Evolutionary conservation across 2,329 filamentous ascomycete species (phyloP).

Genomic region (Xylaria sp.): DNA sequence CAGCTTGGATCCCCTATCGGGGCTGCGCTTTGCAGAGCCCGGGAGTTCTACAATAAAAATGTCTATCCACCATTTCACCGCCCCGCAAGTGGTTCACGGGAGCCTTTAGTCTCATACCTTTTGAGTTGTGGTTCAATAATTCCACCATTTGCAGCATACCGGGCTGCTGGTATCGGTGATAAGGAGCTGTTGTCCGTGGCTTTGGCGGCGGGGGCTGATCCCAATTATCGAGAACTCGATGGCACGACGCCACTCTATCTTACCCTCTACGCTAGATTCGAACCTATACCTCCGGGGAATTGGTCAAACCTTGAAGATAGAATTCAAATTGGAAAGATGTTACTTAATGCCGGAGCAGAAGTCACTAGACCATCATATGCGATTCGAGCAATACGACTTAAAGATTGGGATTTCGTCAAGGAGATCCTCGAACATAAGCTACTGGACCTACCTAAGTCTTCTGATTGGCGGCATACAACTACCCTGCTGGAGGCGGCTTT

Average conservation of each 20-base stretch:
- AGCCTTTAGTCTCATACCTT: neutral
- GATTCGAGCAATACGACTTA: neutral
- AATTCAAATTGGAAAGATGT: neutral
- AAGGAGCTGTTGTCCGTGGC: neutral
- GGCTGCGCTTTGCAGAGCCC: neutral
- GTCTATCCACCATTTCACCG: neutral
- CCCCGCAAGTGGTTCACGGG: neutral
- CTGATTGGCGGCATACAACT: neutral
- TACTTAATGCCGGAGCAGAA: neutral
- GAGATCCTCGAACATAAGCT: neutral
- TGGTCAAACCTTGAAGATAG: neutral
- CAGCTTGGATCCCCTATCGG: neutral
- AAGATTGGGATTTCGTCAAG: constrained; percentile 3
- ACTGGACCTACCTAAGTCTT: neutral
- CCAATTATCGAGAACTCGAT: neutral
- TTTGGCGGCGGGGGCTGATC: neutral
- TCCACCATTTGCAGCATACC: neutral
- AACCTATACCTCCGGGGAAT: no score
- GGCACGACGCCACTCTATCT: neutral
- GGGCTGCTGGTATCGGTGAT: neutral
- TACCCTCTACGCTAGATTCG: neutral
- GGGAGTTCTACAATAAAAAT: neutral
- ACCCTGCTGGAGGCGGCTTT: neutral
- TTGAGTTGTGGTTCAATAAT: neutral
- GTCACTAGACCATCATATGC: neutral